A percentile compares a stretch with the other conserved stretches of the same genome.
Evolutionary conservation across 345 rosid species (phyloP).

Genomic region (Brassica juncea): DNA sequence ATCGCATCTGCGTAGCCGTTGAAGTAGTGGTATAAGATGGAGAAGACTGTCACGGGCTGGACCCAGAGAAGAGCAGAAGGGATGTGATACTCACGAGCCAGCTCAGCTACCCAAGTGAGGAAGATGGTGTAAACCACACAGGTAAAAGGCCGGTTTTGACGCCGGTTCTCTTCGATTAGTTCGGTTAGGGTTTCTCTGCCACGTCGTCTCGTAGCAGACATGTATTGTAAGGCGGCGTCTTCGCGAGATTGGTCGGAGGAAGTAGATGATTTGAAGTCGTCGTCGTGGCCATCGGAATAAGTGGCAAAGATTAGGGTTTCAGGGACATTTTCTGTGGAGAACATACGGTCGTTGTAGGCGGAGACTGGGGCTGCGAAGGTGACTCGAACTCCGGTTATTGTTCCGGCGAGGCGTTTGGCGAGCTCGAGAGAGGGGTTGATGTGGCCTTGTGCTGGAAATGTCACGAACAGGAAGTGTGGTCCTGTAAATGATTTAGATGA

Average conservation of each 20-base stretch:
- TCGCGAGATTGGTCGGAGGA: not conserved
- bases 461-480: conserved; percentile 45
- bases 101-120: conserved; percentile 56
- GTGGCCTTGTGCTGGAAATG: conserved; percentile 67
- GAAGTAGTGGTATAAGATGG: conserved; percentile 57
- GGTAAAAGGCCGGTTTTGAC: conserved; percentile 35
- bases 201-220: conserved; percentile 40
- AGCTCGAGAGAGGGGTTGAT: conserved; percentile 61
- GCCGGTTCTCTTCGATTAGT: conserved; percentile 33
- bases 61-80: conserved; percentile 59
- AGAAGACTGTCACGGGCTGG: conserved; percentile 59
- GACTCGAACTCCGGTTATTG: conserved; percentile 46
- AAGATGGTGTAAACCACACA: conserved; percentile 52
- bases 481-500: not conserved
- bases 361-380: conserved; percentile 50
- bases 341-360: conserved; percentile 46
- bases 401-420: conserved; percentile 51
- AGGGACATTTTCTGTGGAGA: not conserved
- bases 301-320: conserved; percentile 41
- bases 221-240: conserved; percentile 16
- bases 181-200: conserved; percentile 47
- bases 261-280: conserved; percentile 39
- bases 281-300: conserved; percentile 65
- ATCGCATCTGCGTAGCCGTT: conserved; percentile 51
- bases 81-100: conserved; percentile 47